Percentiles rank a stretch among this genome's conserved stretches.
phyloP scores from a whole-genome alignment of 768 basidiomycete genomes.

The Boletus rubroflammeus region DNA sequence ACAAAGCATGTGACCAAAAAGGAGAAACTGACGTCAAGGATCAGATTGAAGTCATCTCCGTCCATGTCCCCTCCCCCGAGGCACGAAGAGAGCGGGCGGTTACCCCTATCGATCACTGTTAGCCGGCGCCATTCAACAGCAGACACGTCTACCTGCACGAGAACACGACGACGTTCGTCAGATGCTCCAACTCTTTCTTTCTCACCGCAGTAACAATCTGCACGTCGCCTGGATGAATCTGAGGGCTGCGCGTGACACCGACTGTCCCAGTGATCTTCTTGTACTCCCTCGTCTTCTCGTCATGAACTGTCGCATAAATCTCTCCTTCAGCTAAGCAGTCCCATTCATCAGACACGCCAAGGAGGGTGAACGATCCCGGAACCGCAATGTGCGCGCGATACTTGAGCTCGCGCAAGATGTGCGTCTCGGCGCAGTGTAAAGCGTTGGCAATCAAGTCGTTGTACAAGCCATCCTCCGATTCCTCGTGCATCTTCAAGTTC shows the following conservation, averaged over 20 bases:
- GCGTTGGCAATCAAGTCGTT: constrained; percentile 37
- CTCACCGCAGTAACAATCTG: constrained; percentile 43
- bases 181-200: constrained; percentile 35
- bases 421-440: constrained; percentile 39
- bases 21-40: constrained; percentile 36
- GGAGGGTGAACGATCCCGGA: constrained; percentile 45
- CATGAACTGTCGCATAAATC: constrained; percentile 42
- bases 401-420: constrained; percentile 50
- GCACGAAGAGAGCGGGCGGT: constrained; percentile 42
- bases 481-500: constrained; percentile 23
- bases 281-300: constrained; percentile 29
- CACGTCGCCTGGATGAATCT: constrained; percentile 50
- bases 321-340: constrained; percentile 43
- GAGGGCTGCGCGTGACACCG: constrained; percentile 49
- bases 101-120: constrained; percentile 30
- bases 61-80: constrained; percentile 55
- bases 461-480: constrained; percentile 13
- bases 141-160: constrained; percentile 37
- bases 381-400: constrained; percentile 48
- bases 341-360: constrained; percentile 53
- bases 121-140: constrained; percentile 1
- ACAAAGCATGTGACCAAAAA: constrained; percentile 6
- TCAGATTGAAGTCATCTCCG: constrained; percentile 50
- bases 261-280: constrained; percentile 35
- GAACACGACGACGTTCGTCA: constrained; percentile 49